Percentiles rank a stretch among this genome's conserved stretches.
Conservation (phyloP, 768 basidiomycete genomes). For the Suillus plorans region DNA sequence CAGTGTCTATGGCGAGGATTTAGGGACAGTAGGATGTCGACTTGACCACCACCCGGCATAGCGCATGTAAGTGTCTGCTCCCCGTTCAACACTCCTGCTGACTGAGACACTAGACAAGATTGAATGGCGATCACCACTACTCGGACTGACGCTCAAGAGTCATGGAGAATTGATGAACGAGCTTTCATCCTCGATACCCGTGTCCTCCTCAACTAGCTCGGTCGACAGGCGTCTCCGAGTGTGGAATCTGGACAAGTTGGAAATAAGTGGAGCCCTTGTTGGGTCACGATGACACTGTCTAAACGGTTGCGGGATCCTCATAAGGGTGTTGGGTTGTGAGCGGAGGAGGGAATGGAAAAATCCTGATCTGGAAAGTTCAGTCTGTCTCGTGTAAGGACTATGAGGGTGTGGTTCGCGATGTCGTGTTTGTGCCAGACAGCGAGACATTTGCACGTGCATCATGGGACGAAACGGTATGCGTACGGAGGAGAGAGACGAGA, state of each 20-base stretch:
- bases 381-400: neutral
- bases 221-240: neutral
- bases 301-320: neutral
- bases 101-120: no score
- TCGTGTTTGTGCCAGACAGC: neutral
- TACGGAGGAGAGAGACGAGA: neutral
- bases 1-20: no score
- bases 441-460: neutral
- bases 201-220: constrained; percentile 30
- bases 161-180: no score
- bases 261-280: neutral
- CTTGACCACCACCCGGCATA: no score
- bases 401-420: rapidly evolving
- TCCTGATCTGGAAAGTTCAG: neutral
- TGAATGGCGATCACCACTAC: no score
- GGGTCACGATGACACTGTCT: neutral
- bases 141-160: no score
- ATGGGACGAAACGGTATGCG: neutral
- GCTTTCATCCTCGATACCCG: neutral
- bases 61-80: no score
- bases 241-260: neutral
- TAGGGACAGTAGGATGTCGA: no score
- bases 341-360: neutral
- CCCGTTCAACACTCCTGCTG: no score
- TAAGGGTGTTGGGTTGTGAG: neutral